Base-by-base conservation (phyloP, 23 red algal species). In the Gracilaria caudata region DNA sequence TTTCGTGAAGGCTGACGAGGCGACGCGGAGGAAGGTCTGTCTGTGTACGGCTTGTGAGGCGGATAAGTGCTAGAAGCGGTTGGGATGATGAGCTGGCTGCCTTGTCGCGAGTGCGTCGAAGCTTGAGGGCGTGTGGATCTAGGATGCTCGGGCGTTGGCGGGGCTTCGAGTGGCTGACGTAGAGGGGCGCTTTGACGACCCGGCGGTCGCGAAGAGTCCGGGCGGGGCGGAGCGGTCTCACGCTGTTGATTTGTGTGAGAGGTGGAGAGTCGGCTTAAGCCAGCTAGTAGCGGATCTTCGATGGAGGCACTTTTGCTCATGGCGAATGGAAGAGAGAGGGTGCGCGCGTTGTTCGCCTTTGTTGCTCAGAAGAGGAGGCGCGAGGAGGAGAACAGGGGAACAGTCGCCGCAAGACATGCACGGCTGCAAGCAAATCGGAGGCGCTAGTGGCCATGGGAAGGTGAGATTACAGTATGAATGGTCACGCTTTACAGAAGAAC, bases 261-360 rank as follows among this genome's bases (percentile, higher is more conserved):
- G 8, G 70, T 47, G 21, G 70, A 75, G 7, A 75, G 70, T 6
- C 70, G 70, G 43, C 38, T 75, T 24, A 75, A 36, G 33, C 70
- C 70, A 7, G 70, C 70, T 2, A 75, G 38, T 49, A 75, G 70
- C 14, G 70, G 70, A 40, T 75, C 70, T 12, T 75, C 70, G 5
- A 47, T 47, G 70, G 43, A 43, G 10, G 2, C 23, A 7, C 26
- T 75, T 36, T 8, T 75, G 43, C 70, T 75, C 70, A 75, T 75
- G 61, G 61, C 26, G 30, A 36, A 30, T 7, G 30, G 58, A 10
- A 12, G 24, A 63, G 54, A 19, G 24, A 9, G 25, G 58, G 23
- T 28, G 24, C 25, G 58, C 43, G 11, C 4, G 43, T 45, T 45
- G 43, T 11, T n/a, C n/a, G n/a, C n/a, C n/a, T n/a, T n/a, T n/a